These are phyloP conservation scores for Penicillium frequentans DNA, from an alignment of 2,329 filamentous ascomycete species.

Conservation along the genomic window DNA sequence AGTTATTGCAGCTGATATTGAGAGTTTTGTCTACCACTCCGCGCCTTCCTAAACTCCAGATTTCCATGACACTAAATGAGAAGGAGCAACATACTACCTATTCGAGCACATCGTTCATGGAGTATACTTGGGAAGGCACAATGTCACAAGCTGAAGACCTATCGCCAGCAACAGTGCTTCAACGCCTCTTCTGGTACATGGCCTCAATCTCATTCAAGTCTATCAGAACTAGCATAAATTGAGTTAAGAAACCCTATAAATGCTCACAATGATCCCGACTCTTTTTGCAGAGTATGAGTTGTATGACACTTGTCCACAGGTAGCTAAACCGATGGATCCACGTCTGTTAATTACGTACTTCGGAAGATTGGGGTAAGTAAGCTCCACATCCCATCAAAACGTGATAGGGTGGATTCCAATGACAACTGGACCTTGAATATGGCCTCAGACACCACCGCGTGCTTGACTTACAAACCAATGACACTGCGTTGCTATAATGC, in stretches of 20 bases:
- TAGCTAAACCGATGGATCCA: neutral
- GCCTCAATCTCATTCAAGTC: no score
- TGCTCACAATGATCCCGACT: no score
- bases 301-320: no score
- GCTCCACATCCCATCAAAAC: no score
- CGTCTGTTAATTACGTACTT: neutral
- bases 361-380: neutral
- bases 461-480: no score
- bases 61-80: neutral
- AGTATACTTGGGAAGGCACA: neutral
- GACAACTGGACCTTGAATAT: no score
- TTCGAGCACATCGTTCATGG: neutral
- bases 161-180: neutral
- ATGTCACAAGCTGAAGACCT: neutral
- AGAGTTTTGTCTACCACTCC: neutral
- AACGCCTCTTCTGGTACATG: no score
- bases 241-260: accelerated
- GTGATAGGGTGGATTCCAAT: no score
- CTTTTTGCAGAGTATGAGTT: no score
- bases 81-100: neutral
- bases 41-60: neutral
- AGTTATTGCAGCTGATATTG: neutral
- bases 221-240: no score
- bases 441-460: no score
- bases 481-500: no score